Evolutionary conservation across 225 moss, liverwort and hornwort genomes (phyloP).

Genomic region (Pleurozium schreberi): DNA sequence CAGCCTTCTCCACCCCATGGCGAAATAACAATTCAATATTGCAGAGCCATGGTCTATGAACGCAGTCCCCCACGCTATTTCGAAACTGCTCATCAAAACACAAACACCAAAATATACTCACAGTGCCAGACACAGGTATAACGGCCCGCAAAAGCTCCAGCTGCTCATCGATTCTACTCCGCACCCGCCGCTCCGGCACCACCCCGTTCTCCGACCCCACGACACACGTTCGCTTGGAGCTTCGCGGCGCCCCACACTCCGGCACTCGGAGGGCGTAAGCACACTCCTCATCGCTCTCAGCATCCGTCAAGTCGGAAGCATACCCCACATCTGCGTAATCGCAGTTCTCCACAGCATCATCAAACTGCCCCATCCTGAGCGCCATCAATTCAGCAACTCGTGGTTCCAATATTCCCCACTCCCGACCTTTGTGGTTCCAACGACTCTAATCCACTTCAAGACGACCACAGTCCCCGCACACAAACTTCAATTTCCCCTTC

Average conservation of each 20-base stretch:
- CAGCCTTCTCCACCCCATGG: not conserved
- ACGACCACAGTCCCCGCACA: not conserved
- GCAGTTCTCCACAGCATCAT: not conserved
- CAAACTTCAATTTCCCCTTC: not conserved
- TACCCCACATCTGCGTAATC: not conserved
- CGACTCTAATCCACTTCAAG: not conserved
- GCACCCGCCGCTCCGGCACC: slow-evolving; percentile 7
- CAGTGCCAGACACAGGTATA: slow-evolving; percentile 10
- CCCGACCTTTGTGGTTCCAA: not conserved
- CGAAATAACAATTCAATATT: not conserved
- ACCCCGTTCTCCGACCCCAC: not conserved
- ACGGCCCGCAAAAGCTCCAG: slow-evolving; percentile 19
- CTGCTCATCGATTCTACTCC: slow-evolving; percentile 21
- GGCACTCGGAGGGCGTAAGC: not conserved
- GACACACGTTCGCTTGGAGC: slow-evolving; percentile 14
- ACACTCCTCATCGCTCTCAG: slow-evolving; percentile 11
- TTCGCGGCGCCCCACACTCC: not conserved
- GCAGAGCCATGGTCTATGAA: not conserved
- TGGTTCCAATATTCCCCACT: not conserved
- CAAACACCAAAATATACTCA: not conserved
- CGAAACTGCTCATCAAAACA: not conserved
- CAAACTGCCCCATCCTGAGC: not conserved
- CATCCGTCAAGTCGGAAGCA: slow-evolving; percentile 23
- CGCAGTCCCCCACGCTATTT: not conserved
- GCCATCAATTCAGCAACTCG: not conserved